Base-by-base conservation (phyloP, 352 stramenopile genomes). In the Globisporangium mamillatum region DNA sequence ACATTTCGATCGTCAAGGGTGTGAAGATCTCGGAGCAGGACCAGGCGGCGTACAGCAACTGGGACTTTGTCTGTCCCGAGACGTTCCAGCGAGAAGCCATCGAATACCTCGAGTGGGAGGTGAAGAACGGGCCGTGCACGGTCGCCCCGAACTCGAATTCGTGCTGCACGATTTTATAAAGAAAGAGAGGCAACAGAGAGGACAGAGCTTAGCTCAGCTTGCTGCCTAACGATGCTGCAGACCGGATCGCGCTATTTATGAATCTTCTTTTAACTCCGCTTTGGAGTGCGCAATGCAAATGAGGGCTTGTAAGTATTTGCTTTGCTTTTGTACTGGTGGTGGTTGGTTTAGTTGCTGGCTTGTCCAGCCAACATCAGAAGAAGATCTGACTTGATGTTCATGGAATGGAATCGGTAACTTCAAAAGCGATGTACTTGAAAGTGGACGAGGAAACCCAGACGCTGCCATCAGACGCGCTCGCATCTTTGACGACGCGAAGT, bases 61-160 rank as follows among this genome's bases (percentile, higher is more conserved):
- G 87, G 87, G 82, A 91, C 56, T 92, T 86, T 64, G 80, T 90
- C 58, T 92, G 81, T n/a, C 68, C 75, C 4, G 81, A 91, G 22
- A 91, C 85, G 34, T 95, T 93, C 71, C 87, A 95, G 73, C 77
- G 77, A 25, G 87, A 95, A 66, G 84, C 86, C 24, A 85, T 93
- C 52, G 87, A 95, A 64, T 93, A 92, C 44, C 78, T 95, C 24
- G 80, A 90, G 56, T 95, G 84, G 84, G 84, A 94, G 69, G 78
- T 89, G 67, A 92, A 91, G 77, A 67, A 94, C 55, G 84, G 86
- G 0, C 86, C 86, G 9, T 92, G 85, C 71, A 89, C 80, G 4
- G 82, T 88, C 55, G 75, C 81, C 3, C 75, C 77, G 9, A 79
- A 79, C 63, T 74, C 78, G 44, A 91, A 94, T 61, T 79, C 72